Conservation (phyloP, 768 basidiomycete genomes). For the Rickenella mellea region DNA sequence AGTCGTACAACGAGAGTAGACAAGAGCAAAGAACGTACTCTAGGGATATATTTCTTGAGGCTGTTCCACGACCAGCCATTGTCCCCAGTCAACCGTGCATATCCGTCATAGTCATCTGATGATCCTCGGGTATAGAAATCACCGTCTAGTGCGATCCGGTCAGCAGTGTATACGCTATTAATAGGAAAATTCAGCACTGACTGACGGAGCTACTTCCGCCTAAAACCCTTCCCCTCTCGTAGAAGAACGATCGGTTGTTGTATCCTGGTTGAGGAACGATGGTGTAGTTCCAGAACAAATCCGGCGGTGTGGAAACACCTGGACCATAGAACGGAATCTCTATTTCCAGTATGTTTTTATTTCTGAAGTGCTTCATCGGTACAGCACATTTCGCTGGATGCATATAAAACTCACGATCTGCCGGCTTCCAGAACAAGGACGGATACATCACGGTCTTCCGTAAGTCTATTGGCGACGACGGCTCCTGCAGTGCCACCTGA, state of each 20-base stretch:
- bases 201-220: conserved; percentile 5
- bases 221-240: conserved; percentile 2
- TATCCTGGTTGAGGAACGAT: conserved; percentile 2
- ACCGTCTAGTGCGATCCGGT: neutral
- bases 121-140: conserved; percentile 7
- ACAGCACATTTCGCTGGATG: no score
- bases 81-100: conserved; percentile 5
- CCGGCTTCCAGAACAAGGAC: conserved; percentile 4
- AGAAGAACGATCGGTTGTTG: neutral
- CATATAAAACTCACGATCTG: no score
- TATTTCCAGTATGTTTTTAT: no score
- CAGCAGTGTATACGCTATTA: neutral
- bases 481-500: neutral
- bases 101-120: conserved; percentile 6
- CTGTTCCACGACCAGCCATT: conserved; percentile 8
- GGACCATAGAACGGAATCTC: no score
- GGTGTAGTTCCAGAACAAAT: conserved; percentile 7
- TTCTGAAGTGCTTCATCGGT: no score
- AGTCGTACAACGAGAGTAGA: no score
- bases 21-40: neutral
- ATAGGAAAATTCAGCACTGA: neutral
- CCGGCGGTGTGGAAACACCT: no score
- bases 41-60: conserved; percentile 3
- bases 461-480: neutral
- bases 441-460: neutral